Base-by-base conservation (phyloP, 495 filamentous ascomycete species). In the Talaromyces liani region DNA sequence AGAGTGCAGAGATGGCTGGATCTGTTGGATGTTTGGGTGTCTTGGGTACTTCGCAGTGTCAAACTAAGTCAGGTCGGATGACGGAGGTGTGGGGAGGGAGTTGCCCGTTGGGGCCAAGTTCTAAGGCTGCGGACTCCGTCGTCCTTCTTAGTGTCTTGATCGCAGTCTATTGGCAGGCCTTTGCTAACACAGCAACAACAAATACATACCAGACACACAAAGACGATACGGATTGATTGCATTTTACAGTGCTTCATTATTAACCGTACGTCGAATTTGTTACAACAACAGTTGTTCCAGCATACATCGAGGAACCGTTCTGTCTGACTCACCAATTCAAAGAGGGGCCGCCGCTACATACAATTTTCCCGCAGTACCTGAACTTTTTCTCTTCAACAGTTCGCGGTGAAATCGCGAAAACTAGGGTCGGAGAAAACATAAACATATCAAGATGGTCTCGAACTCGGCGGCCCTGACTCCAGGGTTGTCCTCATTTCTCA, bases 401-500 rank as follows among this genome's bases (percentile, higher is more conserved):
- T 20, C 7, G 41, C 18, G 9, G n/a, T 12, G 45, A 18, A 41
- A 41, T 41, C 14, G 0, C 36, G 14, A 16, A 16, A 29, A 10
- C 53, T 56, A 29, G 10, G 1, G 24, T 7, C 53, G 39, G 31
- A 61, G 36, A 29, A 31, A 63, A 31, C 18, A 27, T 0, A 63
- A 18, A 57, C 14, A 18, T 18, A 36, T 12, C 24, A 64, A 61
- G 54, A 87, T 87, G 85, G 78, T 82, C 51, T 68, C 81, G 8
- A 69, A 79, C 14, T 72, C 76, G 36, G 73, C 72, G 54, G 71
- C 77, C 58, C 72, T 83, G 67, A 83, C 89, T 65, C 91, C 92
- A 6, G 87, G 84, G 64, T 75, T 96, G 63, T 80, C 86, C 61
- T 87, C 86, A 45, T 92, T 90, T 68, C 81, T 95, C 60, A 90